Percentiles rank a stretch among this genome's conserved stretches.
Evolutionary conservation across 2,329 filamentous ascomycete genomes (phyloP).

Genomic region (Fusarium sp.): DNA sequence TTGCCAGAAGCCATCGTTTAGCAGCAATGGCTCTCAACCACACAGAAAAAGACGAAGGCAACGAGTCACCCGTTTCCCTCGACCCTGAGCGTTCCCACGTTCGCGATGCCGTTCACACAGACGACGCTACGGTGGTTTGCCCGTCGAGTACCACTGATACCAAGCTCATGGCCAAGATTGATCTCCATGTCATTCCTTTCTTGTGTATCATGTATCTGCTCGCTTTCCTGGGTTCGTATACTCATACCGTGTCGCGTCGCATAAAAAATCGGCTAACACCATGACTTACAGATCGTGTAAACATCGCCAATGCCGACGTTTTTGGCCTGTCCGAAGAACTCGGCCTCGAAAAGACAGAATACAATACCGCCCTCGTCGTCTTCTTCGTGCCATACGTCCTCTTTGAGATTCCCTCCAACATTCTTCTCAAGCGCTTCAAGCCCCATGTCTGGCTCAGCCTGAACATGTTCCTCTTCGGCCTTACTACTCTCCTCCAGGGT

Average conservation of each 20-base stretch:
- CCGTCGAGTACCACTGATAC: slow-evolving; percentile 69
- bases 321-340: slow-evolving; percentile 74
- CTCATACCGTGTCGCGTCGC: background rate
- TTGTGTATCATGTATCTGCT: slow-evolving; percentile 77
- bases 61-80: slow-evolving; percentile 34
- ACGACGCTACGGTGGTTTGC: slow-evolving; percentile 48
- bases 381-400: slow-evolving; percentile 84
- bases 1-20: background rate
- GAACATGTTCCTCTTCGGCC: slow-evolving; percentile 87
- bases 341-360: slow-evolving; percentile 65
- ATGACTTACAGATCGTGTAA: slow-evolving; percentile 67
- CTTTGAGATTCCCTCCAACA: slow-evolving; percentile 74
- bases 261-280: background rate
- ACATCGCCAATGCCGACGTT: slow-evolving; percentile 80
- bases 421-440: slow-evolving; percentile 70
- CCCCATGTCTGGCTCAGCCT: slow-evolving; percentile 77
- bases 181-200: slow-evolving; percentile 76
- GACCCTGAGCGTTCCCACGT: slow-evolving; percentile 34
- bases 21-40: slow-evolving; percentile 26
- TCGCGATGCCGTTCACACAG: slow-evolving; percentile 20
- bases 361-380: slow-evolving; percentile 80
- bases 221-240: slow-evolving; percentile 67
- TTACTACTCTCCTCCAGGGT: slow-evolving; percentile 80
- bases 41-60: slow-evolving; percentile 33
- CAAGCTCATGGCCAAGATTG: slow-evolving; percentile 74